Percentiles rank a stretch among this genome's conserved stretches.
Conservation (phyloP, 345 rosid species). For the Euphorbia tirucalli region DNA sequence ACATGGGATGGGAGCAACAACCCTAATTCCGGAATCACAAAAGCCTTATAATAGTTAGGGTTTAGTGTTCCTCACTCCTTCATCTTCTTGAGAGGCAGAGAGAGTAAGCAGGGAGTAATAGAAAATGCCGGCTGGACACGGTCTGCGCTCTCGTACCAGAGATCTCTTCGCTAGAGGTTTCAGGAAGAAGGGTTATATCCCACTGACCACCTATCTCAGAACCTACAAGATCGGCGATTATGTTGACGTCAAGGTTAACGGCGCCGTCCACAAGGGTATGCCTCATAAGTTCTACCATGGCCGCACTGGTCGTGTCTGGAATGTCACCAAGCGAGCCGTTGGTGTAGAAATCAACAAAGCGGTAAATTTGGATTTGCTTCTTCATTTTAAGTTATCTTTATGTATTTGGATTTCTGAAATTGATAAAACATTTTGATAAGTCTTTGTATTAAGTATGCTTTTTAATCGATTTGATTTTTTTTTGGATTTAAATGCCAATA, state of each 20-base stretch:
- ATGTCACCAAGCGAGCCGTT: constrained; percentile 74
- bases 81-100: not conserved
- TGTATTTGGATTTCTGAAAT: not conserved
- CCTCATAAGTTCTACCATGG: constrained; percentile 86
- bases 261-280: constrained; percentile 81
- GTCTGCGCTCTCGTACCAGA: constrained; percentile 56
- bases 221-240: constrained; percentile 64
- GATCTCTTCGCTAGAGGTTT: constrained; percentile 64
- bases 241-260: constrained; percentile 73
- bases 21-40: not conserved
- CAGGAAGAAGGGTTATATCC: constrained; percentile 80
- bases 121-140: constrained; percentile 75
- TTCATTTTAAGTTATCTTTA: not conserved
- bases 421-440: too few species aligned
- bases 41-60: not conserved
- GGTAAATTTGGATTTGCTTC: constrained; percentile 26
- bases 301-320: constrained; percentile 79
- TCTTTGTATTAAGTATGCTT: not conserved
- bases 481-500: not conserved
- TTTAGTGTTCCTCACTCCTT: too few species aligned
- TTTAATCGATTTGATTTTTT: not conserved
- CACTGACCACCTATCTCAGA: constrained; percentile 60
- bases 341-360: constrained; percentile 79
- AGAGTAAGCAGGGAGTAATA: not conserved
- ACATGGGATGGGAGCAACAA: too few species aligned